Evolutionary conservation across 352 stramenopile genomes (phyloP).

Genomic region (Pythium apleroticum): DNA sequence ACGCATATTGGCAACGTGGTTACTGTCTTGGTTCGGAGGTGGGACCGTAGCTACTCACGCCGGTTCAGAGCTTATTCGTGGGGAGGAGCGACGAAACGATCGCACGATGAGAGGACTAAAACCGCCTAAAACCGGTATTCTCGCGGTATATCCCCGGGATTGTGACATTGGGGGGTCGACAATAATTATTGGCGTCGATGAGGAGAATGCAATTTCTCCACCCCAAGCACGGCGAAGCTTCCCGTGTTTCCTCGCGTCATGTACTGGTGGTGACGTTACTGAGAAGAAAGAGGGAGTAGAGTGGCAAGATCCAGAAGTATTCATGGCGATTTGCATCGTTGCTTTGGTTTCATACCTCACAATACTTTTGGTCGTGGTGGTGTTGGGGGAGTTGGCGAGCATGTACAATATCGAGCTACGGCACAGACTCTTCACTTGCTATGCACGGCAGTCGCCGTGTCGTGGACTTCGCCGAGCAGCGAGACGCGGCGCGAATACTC

Average conservation of each 20-base stretch:
- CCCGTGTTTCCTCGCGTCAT: too few relatives aligned
- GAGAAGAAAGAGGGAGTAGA: too few relatives aligned
- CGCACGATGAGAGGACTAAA: neutral
- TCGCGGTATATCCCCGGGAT: neutral
- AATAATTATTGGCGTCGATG: neutral
- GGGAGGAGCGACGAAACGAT: slow-evolving; percentile 1
- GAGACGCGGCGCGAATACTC: slow-evolving; percentile 37
- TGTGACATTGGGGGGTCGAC: neutral
- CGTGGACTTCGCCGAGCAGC: slow-evolving; percentile 28
- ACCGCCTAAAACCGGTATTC: neutral
- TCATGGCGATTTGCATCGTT: neutral
- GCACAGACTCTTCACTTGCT: neutral
- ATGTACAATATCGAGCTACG: too few relatives aligned
- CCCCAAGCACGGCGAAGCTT: too few relatives aligned
- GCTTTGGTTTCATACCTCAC: neutral
- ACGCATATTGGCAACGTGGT: slow-evolving; percentile 5
- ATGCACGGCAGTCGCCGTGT: slow-evolving; percentile 11
- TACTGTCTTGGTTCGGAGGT: too few relatives aligned
- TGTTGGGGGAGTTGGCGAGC: too few relatives aligned
- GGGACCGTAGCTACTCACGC: neutral
- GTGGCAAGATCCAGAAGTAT: too few relatives aligned
- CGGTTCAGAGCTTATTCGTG: neutral
- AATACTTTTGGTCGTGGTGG: too few relatives aligned
- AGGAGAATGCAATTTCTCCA: neutral
- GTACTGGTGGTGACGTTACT: too few relatives aligned